Evolutionary conservation across 331 rosid species (phyloP).

Genomic region (Prunus yedoensis): DNA sequence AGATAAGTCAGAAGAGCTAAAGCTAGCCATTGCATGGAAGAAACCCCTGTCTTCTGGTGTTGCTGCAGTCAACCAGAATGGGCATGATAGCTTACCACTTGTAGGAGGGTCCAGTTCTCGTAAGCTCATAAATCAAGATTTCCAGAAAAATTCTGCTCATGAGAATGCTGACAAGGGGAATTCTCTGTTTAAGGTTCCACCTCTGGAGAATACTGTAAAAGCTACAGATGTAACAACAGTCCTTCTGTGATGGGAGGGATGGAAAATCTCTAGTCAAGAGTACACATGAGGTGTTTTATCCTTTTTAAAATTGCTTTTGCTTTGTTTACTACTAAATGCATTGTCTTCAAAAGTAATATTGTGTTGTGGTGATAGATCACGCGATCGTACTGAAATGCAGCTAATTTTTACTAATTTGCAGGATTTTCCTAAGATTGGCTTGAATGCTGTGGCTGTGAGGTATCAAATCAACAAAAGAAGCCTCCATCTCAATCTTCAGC

Average conservation of each 20-base stretch:
- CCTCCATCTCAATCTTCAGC: constrained; percentile 31
- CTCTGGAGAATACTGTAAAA: no score
- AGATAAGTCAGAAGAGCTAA: constrained; percentile 73
- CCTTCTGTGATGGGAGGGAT: no score
- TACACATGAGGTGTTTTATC: no score
- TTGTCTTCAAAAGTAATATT: background rate
- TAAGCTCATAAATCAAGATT: constrained; percentile 30
- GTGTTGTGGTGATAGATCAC: background rate
- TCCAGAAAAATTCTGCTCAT: constrained; percentile 31
- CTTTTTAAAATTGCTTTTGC: no score
- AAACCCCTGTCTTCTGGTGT: constrained; percentile 44
- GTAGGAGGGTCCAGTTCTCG: constrained; percentile 29
- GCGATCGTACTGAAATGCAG: background rate
- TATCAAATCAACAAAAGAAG: constrained; percentile 35
- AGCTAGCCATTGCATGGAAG: constrained; percentile 62
- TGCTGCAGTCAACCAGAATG: constrained; percentile 39
- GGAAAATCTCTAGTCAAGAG: no score
- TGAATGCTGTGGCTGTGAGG: constrained; percentile 20
- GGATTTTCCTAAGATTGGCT: constrained; percentile 39
- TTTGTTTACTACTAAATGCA: no score
- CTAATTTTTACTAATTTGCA: constrained; percentile 36
- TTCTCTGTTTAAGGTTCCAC: constrained; percentile 34
- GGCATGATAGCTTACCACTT: constrained; percentile 32
- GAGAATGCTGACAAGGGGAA: constrained; percentile 38
- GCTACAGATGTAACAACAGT: no score